A percentile compares a stretch with the other conserved stretches of the same genome.
These are phyloP conservation scores for Nepenthes mirabilis DNA, from an alignment of 148 eudicot genomes.

Conservation along the genomic window DNA sequence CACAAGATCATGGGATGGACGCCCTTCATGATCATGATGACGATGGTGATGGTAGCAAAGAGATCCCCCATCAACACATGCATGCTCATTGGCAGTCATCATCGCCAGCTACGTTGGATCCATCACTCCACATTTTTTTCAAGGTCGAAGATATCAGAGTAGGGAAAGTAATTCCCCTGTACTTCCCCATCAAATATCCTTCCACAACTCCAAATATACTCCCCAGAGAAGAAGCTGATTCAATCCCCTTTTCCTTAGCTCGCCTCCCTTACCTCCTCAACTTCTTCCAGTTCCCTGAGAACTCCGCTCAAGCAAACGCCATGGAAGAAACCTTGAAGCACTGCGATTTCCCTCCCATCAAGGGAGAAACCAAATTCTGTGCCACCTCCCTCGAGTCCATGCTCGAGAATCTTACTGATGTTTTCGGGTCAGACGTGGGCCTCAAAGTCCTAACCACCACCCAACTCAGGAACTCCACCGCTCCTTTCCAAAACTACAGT, in stretches of 20 bases:
- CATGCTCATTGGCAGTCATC: neutral
- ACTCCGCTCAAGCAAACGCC: constrained; percentile 5
- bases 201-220: constrained; percentile 10
- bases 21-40: no score
- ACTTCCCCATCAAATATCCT: constrained; percentile 5
- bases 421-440: constrained; percentile 9
- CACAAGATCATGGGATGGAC: no score
- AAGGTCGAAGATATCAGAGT: constrained; percentile 6
- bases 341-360: constrained; percentile 21
- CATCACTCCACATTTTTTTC: constrained; percentile 7
- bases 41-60: no score
- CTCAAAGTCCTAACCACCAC: constrained; percentile 8
- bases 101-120: neutral
- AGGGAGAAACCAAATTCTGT: constrained; percentile 28
- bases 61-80: neutral
- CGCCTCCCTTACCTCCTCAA: constrained; percentile 9
- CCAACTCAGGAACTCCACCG: neutral
- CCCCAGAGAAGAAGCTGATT: constrained; percentile 9
- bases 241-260: constrained; percentile 11
- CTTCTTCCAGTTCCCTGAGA: constrained; percentile 2
- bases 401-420: constrained; percentile 16
- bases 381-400: constrained; percentile 37
- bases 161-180: constrained; percentile 8
- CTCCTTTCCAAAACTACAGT: neutral
- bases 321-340: constrained; percentile 21